phyloP scores from a whole-genome alignment of 768 basidiomycete genomes.

The Psilocybe azurescens region DNA sequence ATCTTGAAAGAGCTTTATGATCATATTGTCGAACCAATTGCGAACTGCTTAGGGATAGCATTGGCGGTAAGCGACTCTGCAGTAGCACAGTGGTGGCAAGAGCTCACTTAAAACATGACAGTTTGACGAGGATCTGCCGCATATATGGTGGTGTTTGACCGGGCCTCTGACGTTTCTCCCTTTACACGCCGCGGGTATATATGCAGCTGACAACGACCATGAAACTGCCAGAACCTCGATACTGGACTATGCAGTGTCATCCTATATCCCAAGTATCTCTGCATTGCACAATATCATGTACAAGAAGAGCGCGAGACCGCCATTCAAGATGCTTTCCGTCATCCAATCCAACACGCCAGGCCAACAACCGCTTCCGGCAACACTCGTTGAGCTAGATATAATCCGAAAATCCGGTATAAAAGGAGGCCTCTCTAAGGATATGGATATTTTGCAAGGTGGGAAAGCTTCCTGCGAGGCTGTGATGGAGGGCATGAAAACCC shows the following conservation, averaged over 20 bases:
- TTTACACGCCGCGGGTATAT: slow-evolving; percentile 35
- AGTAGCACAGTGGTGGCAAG: neutral
- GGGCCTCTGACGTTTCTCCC: slow-evolving; percentile 33
- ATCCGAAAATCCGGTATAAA: slow-evolving; percentile 4
- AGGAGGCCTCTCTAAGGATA: neutral
- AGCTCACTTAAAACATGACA: slow-evolving; percentile 2
- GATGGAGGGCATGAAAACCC: slow-evolving; percentile 15
- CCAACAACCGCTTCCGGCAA: slow-evolving; percentile 11
- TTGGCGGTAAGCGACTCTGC: neutral
- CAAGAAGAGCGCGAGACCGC: neutral
- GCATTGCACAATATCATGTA: slow-evolving; percentile 15
- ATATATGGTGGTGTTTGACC: slow-evolving; percentile 35
- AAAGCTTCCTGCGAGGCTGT: slow-evolving; percentile 20
- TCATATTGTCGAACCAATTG: slow-evolving; percentile 9
- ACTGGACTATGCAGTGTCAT: slow-evolving; percentile 23
- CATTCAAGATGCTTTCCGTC: slow-evolving; percentile 13
- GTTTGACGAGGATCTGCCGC: slow-evolving; percentile 26
- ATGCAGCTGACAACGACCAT: slow-evolving; percentile 20
- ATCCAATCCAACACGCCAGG: slow-evolving; percentile 21
- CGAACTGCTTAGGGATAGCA: neutral
- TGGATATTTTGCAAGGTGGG: slow-evolving; percentile 1
- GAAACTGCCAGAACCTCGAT: slow-evolving; percentile 3
- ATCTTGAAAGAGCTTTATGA: slow-evolving; percentile 12
- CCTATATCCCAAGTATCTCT: slow-evolving; percentile 22
- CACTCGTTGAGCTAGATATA: slow-evolving; percentile 9